Percentiles rank a stretch among this genome's conserved stretches.
Evolutionary conservation across 2,329 filamentous ascomycete species (phyloP).

Genomic region (Beauveria brongniartii): DNA sequence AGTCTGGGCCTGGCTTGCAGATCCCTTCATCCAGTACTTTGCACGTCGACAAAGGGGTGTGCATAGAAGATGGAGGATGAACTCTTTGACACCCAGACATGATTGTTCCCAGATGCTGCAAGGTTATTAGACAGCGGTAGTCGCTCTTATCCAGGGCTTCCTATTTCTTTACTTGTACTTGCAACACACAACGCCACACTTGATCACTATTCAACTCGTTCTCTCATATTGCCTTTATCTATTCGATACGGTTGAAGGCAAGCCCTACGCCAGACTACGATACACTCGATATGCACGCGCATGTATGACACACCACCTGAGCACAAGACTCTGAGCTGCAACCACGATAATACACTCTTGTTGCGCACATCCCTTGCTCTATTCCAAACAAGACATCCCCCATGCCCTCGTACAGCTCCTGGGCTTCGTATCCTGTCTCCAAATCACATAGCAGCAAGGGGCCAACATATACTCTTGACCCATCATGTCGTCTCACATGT

Average conservation of each 20-base stretch:
- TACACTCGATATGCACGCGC: not conserved
- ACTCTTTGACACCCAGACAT: not conserved
- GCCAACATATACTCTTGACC: not conserved
- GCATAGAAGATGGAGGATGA: not conserved
- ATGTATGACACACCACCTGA: not conserved
- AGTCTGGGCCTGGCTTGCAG: not conserved
- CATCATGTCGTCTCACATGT: not conserved
- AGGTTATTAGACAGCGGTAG: constrained; percentile 3
- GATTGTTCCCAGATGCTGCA: not conserved
- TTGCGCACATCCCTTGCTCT: not conserved
- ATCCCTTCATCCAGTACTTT: not conserved
- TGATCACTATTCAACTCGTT: not conserved
- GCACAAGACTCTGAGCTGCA: not conserved
- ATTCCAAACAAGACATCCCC: not conserved
- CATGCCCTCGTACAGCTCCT: not conserved
- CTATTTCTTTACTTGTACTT: not conserved
- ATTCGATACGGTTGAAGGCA: not conserved
- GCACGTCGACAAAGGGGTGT: not conserved
- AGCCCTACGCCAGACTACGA: not conserved
- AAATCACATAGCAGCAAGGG: not conserved
- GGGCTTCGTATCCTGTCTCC: not conserved
- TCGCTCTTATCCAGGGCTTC: not conserved
- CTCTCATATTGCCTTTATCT: not conserved
- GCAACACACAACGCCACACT: not conserved
- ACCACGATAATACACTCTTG: not conserved